Evolutionary conservation across 2,329 filamentous ascomycete genomes (phyloP).

Genomic region (Byssochlamys sp.): DNA sequence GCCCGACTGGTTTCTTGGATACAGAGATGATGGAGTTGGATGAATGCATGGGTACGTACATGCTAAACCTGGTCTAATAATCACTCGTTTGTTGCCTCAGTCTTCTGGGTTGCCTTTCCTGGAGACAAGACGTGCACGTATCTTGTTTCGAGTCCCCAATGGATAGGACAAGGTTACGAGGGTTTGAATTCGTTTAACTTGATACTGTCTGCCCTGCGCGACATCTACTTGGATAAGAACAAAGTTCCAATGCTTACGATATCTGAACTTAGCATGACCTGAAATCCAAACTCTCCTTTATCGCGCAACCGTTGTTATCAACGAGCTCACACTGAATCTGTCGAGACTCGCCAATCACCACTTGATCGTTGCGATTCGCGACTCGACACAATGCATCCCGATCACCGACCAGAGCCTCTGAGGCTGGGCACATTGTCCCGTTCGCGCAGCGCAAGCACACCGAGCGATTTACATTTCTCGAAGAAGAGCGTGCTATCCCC

Average conservation of each 20-base stretch:
- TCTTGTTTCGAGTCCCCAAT: background rate
- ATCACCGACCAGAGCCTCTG: slow-evolving; percentile 20
- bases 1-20: background rate
- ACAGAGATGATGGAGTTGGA: background rate
- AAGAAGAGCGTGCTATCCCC: slow-evolving; percentile 48
- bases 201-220: background rate
- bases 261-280: background rate
- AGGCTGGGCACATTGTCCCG: slow-evolving; percentile 22
- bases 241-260: background rate
- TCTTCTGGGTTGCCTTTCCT: background rate
- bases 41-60: background rate
- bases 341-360: background rate
- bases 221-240: background rate
- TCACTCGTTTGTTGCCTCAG: background rate
- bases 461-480: slow-evolving; percentile 26
- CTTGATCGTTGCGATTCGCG: background rate
- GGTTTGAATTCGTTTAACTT: background rate
- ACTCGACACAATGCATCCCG: slow-evolving; percentile 17
- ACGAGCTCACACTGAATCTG: background rate
- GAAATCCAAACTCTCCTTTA: background rate
- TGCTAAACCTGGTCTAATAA: background rate
- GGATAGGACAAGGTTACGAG: background rate
- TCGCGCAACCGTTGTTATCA: background rate
- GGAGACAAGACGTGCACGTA: background rate
- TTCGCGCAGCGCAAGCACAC: slow-evolving; percentile 32